Conservation (phyloP, 441 rosid genomes). For the Capsella rubella region DNA sequence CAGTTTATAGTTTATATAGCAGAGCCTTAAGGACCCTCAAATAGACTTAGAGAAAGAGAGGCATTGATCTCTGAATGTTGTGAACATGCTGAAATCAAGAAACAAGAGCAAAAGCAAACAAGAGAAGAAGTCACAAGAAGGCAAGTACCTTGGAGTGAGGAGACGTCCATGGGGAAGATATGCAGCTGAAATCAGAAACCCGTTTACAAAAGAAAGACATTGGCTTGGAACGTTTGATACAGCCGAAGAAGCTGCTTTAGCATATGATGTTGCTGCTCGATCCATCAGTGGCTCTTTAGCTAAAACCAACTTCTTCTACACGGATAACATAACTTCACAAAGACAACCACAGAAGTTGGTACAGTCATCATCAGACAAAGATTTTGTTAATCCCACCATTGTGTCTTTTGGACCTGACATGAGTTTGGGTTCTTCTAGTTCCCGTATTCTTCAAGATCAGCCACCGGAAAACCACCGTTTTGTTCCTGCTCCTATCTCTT, state of each 20-base stretch:
- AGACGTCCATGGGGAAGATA: conserved; percentile 93
- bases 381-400: conserved; percentile 15
- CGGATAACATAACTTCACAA: conserved; percentile 67
- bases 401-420: conserved; percentile 27
- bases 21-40: conserved; percentile 17
- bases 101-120: conserved; percentile 55
- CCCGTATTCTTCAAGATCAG: conserved; percentile 35
- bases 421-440: conserved; percentile 32
- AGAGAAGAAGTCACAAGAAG: conserved; percentile 44
- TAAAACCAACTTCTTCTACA: conserved; percentile 82
- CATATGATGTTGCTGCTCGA: conserved; percentile 79
- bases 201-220: conserved; percentile 73
- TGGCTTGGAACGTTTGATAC: conserved; percentile 91
- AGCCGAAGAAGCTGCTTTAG: conserved; percentile 81
- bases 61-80: conserved; percentile 14
- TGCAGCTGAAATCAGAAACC: conserved; percentile 95
- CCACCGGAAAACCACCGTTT: conserved; percentile 7
- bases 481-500: conserved; percentile 4
- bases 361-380: conserved; percentile 52
- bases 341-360: conserved; percentile 37
- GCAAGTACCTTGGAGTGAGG: conserved; percentile 78
- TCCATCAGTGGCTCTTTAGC: conserved; percentile 77
- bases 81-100: conserved; percentile 48
- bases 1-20: conserved; percentile 20
- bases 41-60: conserved; percentile 25